Evolutionary conservation across 495 filamentous ascomycete species (phyloP).

Genomic region (Penicillium cinerascens): DNA sequence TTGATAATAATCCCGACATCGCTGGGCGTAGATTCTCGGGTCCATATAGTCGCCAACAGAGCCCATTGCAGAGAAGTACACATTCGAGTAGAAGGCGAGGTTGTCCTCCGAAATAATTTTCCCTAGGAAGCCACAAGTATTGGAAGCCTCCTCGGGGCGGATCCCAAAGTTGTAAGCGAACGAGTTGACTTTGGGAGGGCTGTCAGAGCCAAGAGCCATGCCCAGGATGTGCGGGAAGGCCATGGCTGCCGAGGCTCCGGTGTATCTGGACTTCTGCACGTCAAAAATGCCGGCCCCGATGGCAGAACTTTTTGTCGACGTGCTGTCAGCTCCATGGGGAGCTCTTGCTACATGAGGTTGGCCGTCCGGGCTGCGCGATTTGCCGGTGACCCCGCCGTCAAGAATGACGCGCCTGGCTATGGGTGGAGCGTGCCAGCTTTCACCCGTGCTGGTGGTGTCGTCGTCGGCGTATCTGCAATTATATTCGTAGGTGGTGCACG

Average conservation of each 20-base stretch:
- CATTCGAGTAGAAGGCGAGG: not conserved
- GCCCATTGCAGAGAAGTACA: constrained; percentile 5
- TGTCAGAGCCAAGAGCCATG: constrained; percentile 26
- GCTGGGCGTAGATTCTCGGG: constrained; percentile 26
- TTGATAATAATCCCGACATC: constrained; percentile 30
- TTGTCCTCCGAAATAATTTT: not conserved
- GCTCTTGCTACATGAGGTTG: not conserved
- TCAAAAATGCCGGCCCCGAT: constrained; percentile 26
- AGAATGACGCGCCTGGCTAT: not conserved
- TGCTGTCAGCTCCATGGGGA: not conserved
- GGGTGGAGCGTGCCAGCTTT: not conserved
- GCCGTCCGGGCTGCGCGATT: not conserved
- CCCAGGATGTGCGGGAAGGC: constrained; percentile 33
- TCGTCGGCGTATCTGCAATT: constrained; percentile 27
- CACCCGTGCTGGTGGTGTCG: not conserved
- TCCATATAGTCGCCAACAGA: constrained; percentile 26
- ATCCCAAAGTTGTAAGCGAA: constrained; percentile 1
- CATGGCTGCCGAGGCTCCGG: constrained; percentile 31
- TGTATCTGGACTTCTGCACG: constrained; percentile 29
- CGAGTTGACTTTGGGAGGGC: constrained; percentile 25
- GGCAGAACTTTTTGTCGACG: not conserved
- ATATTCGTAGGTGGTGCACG: constrained; percentile 30
- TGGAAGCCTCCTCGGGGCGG: not conserved
- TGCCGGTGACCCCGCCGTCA: not conserved
- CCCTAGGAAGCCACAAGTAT: not conserved